These are phyloP conservation scores for Ceratobasidium sp. DNA, from an alignment of 1,284 basidiomycete genomes.

Conservation along the genomic window DNA sequence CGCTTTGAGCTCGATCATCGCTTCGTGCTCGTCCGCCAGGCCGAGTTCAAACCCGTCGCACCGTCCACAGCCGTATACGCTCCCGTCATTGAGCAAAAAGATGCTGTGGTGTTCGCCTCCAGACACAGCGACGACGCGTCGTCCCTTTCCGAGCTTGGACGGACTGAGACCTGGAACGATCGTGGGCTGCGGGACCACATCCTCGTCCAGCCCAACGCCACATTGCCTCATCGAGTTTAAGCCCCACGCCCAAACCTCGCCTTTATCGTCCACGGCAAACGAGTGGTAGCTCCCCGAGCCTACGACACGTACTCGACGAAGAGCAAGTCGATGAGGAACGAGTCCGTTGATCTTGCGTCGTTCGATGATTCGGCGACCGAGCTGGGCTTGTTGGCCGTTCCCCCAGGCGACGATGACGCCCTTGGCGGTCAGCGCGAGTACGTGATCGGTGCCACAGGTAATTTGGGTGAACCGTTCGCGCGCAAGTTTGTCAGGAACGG, in stretches of 20 bases:
- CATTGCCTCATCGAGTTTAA: slow-evolving; percentile 82
- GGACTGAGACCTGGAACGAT: slow-evolving; percentile 77
- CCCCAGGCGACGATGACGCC: slow-evolving; percentile 71
- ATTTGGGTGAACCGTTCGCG: slow-evolving; percentile 74
- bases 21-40: slow-evolving; percentile 70
- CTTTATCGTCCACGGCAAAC: slow-evolving; percentile 74
- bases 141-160: slow-evolving; percentile 71
- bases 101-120: slow-evolving; percentile 91
- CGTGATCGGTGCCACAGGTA: slow-evolving; percentile 69
- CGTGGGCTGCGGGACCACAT: slow-evolving; percentile 77
- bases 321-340: slow-evolving; percentile 64
- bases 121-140: slow-evolving; percentile 76
- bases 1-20: slow-evolving; percentile 39
- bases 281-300: slow-evolving; percentile 72
- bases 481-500: slow-evolving; percentile 55
- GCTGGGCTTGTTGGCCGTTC: slow-evolving; percentile 67
- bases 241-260: slow-evolving; percentile 85
- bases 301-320: slow-evolving; percentile 66
- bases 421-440: slow-evolving; percentile 67
- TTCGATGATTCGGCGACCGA: slow-evolving; percentile 67
- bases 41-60: slow-evolving; percentile 86
- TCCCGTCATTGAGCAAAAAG: slow-evolving; percentile 86
- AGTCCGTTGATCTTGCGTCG: slow-evolving; percentile 65
- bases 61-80: slow-evolving; percentile 87
- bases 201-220: slow-evolving; percentile 68